Evolutionary conservation across 306 rosid genomes (phyloP), one percentile per base, ranked within the genome.

Genomic region (Gastrolobium bilobum): DNA sequence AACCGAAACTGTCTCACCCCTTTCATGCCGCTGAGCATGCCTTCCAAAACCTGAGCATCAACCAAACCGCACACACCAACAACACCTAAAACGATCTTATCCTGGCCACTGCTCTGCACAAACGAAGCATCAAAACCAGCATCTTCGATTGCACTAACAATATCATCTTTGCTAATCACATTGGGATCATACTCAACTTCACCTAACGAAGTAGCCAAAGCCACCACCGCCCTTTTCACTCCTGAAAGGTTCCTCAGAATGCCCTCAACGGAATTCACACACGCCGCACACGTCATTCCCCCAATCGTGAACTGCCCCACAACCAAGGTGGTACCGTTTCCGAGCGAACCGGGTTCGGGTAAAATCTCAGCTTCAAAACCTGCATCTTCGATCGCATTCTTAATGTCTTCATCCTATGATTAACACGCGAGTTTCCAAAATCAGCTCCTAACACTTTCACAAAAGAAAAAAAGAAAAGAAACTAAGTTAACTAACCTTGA

Each of bases 231-330:
- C 82, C 84, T 89, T 68, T 82, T 86, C 50, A 93, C 94, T 73
- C 98, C 98, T 7, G 86, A 85, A 48, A 93, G 84, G 51, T 80
- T 76, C 77, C 79, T 86, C 34, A 93, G 79, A 72, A 93, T 91
- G 7, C 92, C 92, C 71, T 93, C 98, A 34, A 93, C 93, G 50
- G 98, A 89, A 77, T 91, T 93, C 70, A 93, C 98, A 42, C 98
- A 93, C 29, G 98, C 98, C 52, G 98, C 94, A 83, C 98, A 93
- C 64, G 98, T 93, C 98, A 93, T 93, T 37, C 98, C 98, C n/a
- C 94, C 90, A 7, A 93, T 91, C 5, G 88, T 87, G 84, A 93
- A 93, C 87, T 93, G 98, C 7, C 97, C 98, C 58, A 68, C 73
- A 53, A 66, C 53, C 0, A 2, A 30, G 14, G 3, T 4, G 51